Base-by-base conservation (phyloP, 78 protist species). In the Dictyostelium intermedium region DNA sequence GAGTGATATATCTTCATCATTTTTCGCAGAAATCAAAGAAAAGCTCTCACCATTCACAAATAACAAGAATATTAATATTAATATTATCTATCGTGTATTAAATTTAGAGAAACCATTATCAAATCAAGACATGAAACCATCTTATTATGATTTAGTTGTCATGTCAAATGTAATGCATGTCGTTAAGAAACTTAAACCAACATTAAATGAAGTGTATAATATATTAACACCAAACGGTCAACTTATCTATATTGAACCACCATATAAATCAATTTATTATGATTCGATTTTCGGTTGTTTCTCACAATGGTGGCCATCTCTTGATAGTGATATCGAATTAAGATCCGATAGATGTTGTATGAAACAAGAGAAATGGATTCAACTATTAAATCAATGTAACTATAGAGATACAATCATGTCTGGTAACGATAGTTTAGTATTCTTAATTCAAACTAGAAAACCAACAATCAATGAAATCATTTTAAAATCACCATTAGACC, bases 141-240 rank as follows among this genome's bases (percentile, higher is more conserved):
- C 66, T 32, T 37, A 76, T 9, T 86, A 86, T 60, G 92, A 86
- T 41, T 14, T 74, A 13, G 60, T 86, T n/a, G n/a, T 86, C 23
- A 77, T 77, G 85, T 61, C 79, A 16, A 74, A 86, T 77, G 92
- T 86, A 13, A 32, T 86, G 27, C 84, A 86, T 86, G 79, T 43
- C 0, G 34, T 60, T 13, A 20, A 32, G 14, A 16, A 77, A 37
- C 35, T 86, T 10, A 11, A 18, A 23, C 13, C 20, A 23, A 32
- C 85, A n/a, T 6, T 77, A 5, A 11, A 53, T 10, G 50, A 53
- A 53, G 66, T 86, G 13, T 3, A 77, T 25, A 39, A 77, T 18
- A 20, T 77, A 2, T 27, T 76, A 3, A 41, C 72, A n/a, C 92
- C 83, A 10, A 77, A 60, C 41, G 92, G 92, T 32, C 82, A 81